Evolutionary conservation across 1,139 yeast species (phyloP), one percentile per base, ranked within the genome.

Genomic region (Pichia sp.): DNA sequence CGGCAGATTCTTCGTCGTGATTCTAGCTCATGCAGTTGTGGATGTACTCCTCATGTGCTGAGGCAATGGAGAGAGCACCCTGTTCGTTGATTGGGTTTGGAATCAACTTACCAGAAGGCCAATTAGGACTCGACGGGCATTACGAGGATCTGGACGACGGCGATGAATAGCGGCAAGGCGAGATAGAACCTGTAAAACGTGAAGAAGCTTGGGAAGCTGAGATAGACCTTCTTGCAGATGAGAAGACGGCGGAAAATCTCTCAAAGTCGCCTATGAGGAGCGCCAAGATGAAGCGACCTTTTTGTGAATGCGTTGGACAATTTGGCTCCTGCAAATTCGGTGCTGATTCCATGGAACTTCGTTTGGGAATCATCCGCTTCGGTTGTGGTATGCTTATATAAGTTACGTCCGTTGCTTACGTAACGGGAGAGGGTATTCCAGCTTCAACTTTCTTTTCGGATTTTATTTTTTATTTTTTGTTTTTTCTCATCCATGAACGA

Each of bases 71-170:
- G n/a, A 67, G 54, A 15, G 62, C 56, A 10, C 63, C 54, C 48
- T 63, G 67, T 43, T 63, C 64, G 31, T 58, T 59, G 5, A 66
- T 63, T 41, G 68, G 64, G 55, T 64, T 59, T 45, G 69, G 69
- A 50, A 66, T 65, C 45, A 67, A 57, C 47, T 66, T 70, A 5
- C 63, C 58, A 44, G 71, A 5, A 71, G 71, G 41, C 65, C 40
- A 68, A 50, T 48, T 81, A 80, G 0, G 82, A 77, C 54, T 75
- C 75, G 23, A 59, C 63, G 15, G 84, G 85, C 85, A 81, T 81
- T 40, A 81, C 67, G 23, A 73, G 66, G 8, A 80, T 47, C 64
- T 81, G 84, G 61, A 80, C 80, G 5, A 72, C 47, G 16, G 76
- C 69, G 46, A 81, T 81, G 63, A 81, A 80, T 0, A 74, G 54